Evolutionary conservation across 2,329 filamentous ascomycete genomes (phyloP).

Genomic region (Pseudopithomyces chartarum): DNA sequence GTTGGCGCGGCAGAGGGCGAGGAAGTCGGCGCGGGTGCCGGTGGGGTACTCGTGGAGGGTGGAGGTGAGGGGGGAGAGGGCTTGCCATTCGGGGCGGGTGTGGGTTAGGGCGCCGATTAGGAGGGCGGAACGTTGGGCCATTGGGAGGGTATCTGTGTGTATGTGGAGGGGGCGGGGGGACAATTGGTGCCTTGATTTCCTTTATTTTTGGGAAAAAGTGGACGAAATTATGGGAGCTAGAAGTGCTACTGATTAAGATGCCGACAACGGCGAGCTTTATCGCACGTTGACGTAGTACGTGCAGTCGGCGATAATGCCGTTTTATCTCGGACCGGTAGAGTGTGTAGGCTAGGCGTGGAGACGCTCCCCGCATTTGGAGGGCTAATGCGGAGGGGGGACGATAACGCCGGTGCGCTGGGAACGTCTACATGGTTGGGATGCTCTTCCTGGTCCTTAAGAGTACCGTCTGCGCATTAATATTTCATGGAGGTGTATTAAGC

Average conservation of each 20-base stretch:
- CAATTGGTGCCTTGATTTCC: too few species aligned
- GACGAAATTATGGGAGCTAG: neutral
- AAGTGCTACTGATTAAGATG: neutral
- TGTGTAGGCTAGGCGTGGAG: neutral
- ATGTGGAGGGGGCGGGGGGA: too few species aligned
- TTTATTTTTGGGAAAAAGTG: neutral
- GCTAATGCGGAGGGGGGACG: neutral
- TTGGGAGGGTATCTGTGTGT: slow-evolving; percentile 10
- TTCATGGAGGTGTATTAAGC: too few species aligned
- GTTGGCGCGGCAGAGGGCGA: slow-evolving; percentile 59
- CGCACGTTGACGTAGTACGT: slow-evolving; percentile 11
- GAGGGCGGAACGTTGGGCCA: slow-evolving; percentile 47
- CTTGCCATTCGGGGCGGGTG: slow-evolving; percentile 54
- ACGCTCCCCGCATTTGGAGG: slow-evolving; percentile 8
- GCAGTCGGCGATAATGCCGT: slow-evolving; percentile 1
- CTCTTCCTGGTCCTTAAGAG: too few species aligned
- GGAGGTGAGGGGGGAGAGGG: slow-evolving; percentile 37
- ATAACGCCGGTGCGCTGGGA: too few species aligned
- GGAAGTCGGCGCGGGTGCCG: slow-evolving; percentile 61
- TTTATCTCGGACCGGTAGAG: neutral
- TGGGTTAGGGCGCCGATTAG: slow-evolving; percentile 53
- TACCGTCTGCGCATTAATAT: too few species aligned
- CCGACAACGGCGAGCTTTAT: slow-evolving; percentile 23
- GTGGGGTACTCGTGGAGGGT: slow-evolving; percentile 57
- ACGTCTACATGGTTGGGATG: too few species aligned